A percentile compares a stretch with the other conserved stretches of the same genome.
Conservation (phyloP, 768 basidiomycete genomes). For the Russula earlei region DNA sequence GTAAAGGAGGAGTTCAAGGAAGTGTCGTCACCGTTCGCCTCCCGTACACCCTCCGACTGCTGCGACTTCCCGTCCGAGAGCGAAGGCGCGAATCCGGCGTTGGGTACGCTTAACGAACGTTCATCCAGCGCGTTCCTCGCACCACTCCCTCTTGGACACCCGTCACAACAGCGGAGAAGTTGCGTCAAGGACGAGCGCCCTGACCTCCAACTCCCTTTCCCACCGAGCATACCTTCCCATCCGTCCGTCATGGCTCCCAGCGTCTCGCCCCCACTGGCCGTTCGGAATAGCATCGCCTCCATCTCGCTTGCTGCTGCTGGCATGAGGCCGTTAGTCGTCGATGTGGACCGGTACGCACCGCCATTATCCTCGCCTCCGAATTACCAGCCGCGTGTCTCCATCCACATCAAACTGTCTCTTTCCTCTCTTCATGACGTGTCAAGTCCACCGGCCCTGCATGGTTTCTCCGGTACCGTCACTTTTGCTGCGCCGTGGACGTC, state of each 20-base stretch:
- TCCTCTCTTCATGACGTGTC: constrained; percentile 45
- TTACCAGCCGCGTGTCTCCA: constrained; percentile 34
- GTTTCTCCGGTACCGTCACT: constrained; percentile 49
- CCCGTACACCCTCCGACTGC: constrained; percentile 26
- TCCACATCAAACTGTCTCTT: constrained; percentile 50
- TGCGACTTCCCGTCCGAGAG: constrained; percentile 8
- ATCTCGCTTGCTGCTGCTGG: constrained; percentile 57
- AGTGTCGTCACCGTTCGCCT: constrained; percentile 21
- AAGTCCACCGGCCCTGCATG: constrained; percentile 48
- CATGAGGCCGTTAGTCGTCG: constrained; percentile 53
- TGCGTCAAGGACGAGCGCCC: constrained; percentile 11
- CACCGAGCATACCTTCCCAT: constrained; percentile 4
- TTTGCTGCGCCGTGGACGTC: constrained; percentile 44
- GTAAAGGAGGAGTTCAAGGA: constrained; percentile 34
- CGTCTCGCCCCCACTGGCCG: constrained; percentile 25
- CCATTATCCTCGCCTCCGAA: constrained; percentile 28
- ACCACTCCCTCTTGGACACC: constrained; percentile 16
- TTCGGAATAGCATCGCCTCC: constrained; percentile 30
- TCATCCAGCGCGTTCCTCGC: constrained; percentile 2
- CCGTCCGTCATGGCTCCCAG: constrained; percentile 12
- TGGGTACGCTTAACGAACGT: neutral
- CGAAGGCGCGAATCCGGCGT: neutral
- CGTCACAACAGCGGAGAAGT: neutral
- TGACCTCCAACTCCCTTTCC: constrained; percentile 16
- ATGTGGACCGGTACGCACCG: constrained; percentile 43